Evolutionary conservation across 2,329 filamentous ascomycete genomes (phyloP).

Genomic region (Nemania diffusa): DNA sequence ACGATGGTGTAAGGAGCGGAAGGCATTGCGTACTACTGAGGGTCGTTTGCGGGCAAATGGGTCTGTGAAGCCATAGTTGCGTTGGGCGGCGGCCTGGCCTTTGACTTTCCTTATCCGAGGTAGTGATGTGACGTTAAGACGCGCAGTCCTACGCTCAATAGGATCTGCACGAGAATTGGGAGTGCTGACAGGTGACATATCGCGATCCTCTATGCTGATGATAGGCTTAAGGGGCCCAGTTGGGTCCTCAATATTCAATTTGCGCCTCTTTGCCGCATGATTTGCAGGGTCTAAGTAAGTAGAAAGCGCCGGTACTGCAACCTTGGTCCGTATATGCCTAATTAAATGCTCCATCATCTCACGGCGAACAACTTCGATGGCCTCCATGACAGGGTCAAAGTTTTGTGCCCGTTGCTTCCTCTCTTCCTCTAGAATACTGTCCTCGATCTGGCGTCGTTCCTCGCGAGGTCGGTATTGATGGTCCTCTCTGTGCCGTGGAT

Average conservation of each 20-base stretch:
- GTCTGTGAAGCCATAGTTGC: conserved; percentile 73
- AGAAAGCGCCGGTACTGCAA: conserved; percentile 83
- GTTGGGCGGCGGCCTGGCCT: conserved; percentile 64
- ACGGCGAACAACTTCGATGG: conserved; percentile 78
- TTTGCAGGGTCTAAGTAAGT: conserved; percentile 85
- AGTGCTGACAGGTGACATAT: conserved; percentile 71
- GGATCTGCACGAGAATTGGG: conserved; percentile 71
- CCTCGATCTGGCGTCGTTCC: conserved; percentile 77
- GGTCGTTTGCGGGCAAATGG: conserved; percentile 73
- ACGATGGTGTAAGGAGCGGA: conserved; percentile 84
- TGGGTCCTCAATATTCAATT: conserved; percentile 66
- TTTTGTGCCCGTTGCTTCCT: conserved; percentile 87
- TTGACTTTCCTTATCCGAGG: conserved; percentile 80
- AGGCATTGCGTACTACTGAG: conserved; percentile 66
- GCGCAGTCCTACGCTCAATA: conserved; percentile 68
- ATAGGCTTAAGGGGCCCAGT: conserved; percentile 54
- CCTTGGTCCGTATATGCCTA: conserved; percentile 86
- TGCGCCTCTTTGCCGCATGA: conserved; percentile 81
- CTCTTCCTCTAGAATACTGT: conserved; percentile 87
- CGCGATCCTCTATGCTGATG: conserved; percentile 69
- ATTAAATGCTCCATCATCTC: conserved; percentile 90
- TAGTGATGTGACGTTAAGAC: conserved; percentile 70
- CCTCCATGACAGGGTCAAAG: conserved; percentile 89
- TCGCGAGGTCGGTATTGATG: conserved; percentile 73
- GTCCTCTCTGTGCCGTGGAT: conserved; percentile 70